phyloP scores from a whole-genome alignment of 768 basidiomycete species.

The Trametes cingulata region DNA sequence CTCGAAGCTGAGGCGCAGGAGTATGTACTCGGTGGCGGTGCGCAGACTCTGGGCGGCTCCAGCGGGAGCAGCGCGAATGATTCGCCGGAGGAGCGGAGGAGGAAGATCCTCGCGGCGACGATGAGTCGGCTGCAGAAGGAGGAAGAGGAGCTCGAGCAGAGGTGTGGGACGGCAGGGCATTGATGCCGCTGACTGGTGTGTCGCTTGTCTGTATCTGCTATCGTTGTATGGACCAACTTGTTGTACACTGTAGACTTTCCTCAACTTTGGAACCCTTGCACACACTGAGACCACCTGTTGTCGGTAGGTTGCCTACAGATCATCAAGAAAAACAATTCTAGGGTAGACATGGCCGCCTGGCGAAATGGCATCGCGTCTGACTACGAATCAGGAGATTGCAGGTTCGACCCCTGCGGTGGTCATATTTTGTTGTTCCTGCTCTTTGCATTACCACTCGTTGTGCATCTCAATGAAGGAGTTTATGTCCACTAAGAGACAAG shows the following conservation, averaged over 20 bases:
- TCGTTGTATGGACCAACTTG: too few species aligned
- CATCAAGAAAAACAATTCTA: too few species aligned
- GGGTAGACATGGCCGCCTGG: constrained; percentile 21
- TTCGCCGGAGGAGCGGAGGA: constrained; percentile 58
- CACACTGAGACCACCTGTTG: too few species aligned
- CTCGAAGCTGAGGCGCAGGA: constrained; percentile 56
- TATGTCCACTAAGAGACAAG: too few species aligned
- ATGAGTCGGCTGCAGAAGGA: constrained; percentile 58
- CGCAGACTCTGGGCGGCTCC: constrained; percentile 24
- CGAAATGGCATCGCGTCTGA: constrained; percentile 24
- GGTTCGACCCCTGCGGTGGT: constrained; percentile 92
- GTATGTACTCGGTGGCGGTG: constrained; percentile 55
- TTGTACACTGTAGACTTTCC: too few species aligned
- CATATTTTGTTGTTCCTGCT: constrained; percentile 32
- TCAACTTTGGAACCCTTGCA: too few species aligned
- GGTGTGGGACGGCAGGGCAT: constrained; percentile 58
- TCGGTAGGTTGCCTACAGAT: too few species aligned
- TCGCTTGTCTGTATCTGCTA: too few species aligned
- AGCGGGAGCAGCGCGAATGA: constrained; percentile 32
- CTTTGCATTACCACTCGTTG: too few species aligned
- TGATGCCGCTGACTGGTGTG: background rate
- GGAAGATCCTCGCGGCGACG: constrained; percentile 59
- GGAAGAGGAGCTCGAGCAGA: constrained; percentile 71
- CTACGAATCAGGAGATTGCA: constrained; percentile 82
- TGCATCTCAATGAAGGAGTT: too few species aligned